Percentiles rank a stretch among this genome's conserved stretches.
Evolutionary conservation across 257 asterid genomes (phyloP).

Genomic region (Rauvolfia tetraphylla): DNA sequence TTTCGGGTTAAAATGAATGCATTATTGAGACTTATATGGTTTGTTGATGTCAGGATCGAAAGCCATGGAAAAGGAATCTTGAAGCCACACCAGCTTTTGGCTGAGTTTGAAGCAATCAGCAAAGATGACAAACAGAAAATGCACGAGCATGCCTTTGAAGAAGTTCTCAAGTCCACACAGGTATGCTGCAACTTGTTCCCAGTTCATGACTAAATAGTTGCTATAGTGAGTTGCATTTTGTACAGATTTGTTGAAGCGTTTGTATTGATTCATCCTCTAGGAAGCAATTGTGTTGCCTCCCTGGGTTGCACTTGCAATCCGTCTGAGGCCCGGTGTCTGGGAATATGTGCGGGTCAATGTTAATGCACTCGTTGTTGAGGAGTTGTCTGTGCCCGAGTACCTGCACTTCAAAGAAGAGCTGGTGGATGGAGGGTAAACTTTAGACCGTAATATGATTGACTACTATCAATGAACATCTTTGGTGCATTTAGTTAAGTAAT

Average conservation of each 20-base stretch:
- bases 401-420: conserved; percentile 88
- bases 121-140: conserved; percentile 46
- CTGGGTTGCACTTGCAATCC: conserved; percentile 94
- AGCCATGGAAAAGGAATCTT: conserved; percentile 82
- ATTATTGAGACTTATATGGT: not conserved
- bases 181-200: conserved; percentile 26
- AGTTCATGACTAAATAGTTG: not conserved
- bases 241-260: not conserved
- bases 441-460: not conserved
- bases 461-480: not conserved
- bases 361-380: conserved; percentile 63
- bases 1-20: not conserved
- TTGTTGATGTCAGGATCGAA: conserved; percentile 50
- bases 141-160: conserved; percentile 68
- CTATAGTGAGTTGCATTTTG: not conserved
- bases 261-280: conserved; percentile 18
- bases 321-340: conserved; percentile 96
- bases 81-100: conserved; percentile 77
- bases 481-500: not conserved
- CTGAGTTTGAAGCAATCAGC: conserved; percentile 66
- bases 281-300: conserved; percentile 90
- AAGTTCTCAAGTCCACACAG: conserved; percentile 75
- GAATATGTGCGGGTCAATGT: conserved; percentile 77
- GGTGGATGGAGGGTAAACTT: conserved; percentile 67
- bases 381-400: conserved; percentile 73